phyloP scores from a whole-genome alignment of 2,329 filamentous ascomycete species.

The Ceratocystis huliohia region DNA sequence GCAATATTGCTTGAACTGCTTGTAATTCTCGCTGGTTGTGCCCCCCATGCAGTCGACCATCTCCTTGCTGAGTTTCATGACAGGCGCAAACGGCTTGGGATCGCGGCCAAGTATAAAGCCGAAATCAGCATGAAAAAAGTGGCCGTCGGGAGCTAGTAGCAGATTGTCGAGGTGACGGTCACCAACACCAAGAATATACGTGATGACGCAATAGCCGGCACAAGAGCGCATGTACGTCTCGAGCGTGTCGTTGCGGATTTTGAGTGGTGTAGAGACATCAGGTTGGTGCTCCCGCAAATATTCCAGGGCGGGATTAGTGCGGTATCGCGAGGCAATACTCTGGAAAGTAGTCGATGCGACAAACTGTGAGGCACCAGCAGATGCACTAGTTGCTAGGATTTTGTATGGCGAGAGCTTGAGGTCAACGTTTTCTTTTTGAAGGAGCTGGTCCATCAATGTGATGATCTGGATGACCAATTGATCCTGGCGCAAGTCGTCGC shows the following conservation, averaged over 20 bases:
- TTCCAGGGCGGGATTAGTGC: conserved; percentile 57
- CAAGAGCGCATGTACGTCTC: conserved; percentile 94
- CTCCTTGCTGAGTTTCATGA: conserved; percentile 93
- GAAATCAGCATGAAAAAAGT: conserved; percentile 98
- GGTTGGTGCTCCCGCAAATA: conserved; percentile 86
- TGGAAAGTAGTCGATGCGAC: conserved; percentile 77
- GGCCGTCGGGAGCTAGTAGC: conserved; percentile 73
- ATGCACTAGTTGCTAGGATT: conserved; percentile 83
- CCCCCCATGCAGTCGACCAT: conserved; percentile 99
- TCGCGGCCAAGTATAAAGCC: conserved; percentile 95
- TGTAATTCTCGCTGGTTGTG: conserved; percentile 63
- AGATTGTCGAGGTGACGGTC: conserved; percentile 94
- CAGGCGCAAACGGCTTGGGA: conserved; percentile 90
- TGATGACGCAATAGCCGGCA: conserved; percentile 96
- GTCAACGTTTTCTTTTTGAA: conserved; percentile 92
- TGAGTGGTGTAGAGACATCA: conserved; percentile 65
- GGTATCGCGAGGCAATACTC: conserved; percentile 71
- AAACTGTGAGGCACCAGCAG: conserved; percentile 85
- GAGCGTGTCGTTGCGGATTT: conserved; percentile 81
- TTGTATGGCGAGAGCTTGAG: conserved; percentile 92
- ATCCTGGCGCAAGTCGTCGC: conserved; percentile 90
- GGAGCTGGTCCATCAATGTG: conserved; percentile 88
- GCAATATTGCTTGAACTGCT: conserved; percentile 86
- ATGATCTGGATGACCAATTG: conserved; percentile 96
- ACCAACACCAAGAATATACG: conserved; percentile 90